phyloP scores from a whole-genome alignment of 257 asterid species.

The Ilex aquifolium region DNA sequence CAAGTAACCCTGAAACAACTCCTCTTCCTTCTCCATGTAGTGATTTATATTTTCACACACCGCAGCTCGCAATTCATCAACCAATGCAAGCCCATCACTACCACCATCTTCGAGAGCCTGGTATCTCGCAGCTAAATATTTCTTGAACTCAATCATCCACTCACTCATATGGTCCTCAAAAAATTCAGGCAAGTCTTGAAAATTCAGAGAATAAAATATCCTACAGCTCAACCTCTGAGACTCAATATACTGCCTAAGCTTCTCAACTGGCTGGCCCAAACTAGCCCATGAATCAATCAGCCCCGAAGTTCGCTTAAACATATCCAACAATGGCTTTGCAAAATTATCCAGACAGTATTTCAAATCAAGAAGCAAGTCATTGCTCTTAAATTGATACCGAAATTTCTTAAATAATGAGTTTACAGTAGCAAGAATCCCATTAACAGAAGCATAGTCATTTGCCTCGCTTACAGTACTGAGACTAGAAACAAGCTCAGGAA shows the following conservation, averaged over 20 bases:
- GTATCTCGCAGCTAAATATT: constrained; percentile 58
- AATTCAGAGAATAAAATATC: constrained; percentile 72
- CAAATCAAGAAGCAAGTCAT: neutral
- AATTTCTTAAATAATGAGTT: neutral
- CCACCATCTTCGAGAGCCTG: constrained; percentile 65
- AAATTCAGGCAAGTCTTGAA: constrained; percentile 71
- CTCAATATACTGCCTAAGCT: constrained; percentile 59
- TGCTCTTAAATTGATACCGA: neutral
- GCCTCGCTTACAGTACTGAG: neutral
- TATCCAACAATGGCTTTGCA: neutral
- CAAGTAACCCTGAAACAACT: constrained; percentile 56
- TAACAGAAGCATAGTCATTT: neutral
- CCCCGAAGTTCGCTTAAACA: constrained; percentile 27
- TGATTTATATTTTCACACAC: constrained; percentile 85
- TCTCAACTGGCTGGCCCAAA: constrained; percentile 37
- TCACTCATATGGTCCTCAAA: constrained; percentile 87
- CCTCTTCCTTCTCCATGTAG: constrained; percentile 84
- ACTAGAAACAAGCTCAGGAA: neutral
- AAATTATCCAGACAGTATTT: neutral
- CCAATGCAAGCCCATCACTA: constrained; percentile 63
- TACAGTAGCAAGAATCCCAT: neutral
- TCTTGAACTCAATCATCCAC: constrained; percentile 85
- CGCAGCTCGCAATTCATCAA: constrained; percentile 76
- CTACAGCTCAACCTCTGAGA: constrained; percentile 86
- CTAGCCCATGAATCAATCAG: constrained; percentile 44